Evolutionary conservation across 2,329 filamentous ascomycete genomes (phyloP).

Genomic region (Diplodia mutila): DNA sequence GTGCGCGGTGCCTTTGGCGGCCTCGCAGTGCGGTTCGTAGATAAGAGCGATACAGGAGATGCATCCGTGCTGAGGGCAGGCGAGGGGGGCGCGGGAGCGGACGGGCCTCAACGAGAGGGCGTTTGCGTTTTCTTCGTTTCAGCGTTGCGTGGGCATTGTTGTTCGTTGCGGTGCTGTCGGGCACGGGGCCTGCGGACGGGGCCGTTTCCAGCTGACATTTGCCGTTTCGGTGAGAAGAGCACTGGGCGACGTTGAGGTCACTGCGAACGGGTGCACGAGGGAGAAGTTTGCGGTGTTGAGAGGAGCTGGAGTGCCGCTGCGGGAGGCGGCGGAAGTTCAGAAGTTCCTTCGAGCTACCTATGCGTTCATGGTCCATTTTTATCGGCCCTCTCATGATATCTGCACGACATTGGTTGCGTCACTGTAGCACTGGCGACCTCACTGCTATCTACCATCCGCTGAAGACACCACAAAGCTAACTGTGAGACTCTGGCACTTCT

Average conservation of each 20-base stretch:
- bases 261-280: background rate
- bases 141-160: background rate
- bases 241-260: background rate
- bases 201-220: background rate
- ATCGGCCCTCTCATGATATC: background rate
- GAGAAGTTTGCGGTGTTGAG: background rate
- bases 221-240: background rate
- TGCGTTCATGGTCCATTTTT: background rate
- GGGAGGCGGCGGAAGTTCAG: background rate
- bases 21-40: background rate
- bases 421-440: background rate
- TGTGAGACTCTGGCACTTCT: background rate
- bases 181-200: background rate
- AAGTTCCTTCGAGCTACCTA: background rate
- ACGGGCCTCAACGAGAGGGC: background rate
- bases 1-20: background rate
- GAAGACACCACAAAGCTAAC: background rate
- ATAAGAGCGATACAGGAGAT: background rate
- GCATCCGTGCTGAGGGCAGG: slow-evolving; percentile 5
- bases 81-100: background rate
- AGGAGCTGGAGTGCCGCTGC: background rate
- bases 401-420: slow-evolving; percentile 4
- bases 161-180: background rate
- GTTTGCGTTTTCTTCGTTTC: background rate
- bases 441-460: background rate